These are phyloP conservation scores for Begonia masoniana DNA, from an alignment of 306 rosid species.

Conservation along the genomic window DNA sequence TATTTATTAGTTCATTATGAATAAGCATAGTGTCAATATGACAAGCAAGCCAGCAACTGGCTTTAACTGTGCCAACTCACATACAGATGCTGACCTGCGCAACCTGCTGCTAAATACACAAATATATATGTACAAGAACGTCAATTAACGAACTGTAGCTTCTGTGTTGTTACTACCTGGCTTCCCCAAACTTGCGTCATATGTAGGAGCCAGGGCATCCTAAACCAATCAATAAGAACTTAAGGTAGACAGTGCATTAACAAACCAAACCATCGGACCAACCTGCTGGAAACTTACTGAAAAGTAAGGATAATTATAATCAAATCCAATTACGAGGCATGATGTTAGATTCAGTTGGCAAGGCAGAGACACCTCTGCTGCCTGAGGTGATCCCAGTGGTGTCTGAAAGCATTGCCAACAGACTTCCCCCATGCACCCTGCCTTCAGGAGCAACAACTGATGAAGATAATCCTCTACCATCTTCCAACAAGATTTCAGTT, in stretches of 20 bases:
- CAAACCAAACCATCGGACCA: slow-evolving; percentile 13
- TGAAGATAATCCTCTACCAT: slow-evolving; percentile 18
- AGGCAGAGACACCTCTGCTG: slow-evolving; percentile 14
- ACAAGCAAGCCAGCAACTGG: slow-evolving; percentile 10
- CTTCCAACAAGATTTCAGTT: slow-evolving; percentile 3
- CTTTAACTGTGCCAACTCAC: slow-evolving; percentile 33
- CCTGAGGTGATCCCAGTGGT: slow-evolving; percentile 32
- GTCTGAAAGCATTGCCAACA: slow-evolving; percentile 52
- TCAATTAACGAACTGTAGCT: slow-evolving; percentile 38
- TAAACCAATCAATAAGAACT: slow-evolving; percentile 11
- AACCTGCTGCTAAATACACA: slow-evolving; percentile 1
- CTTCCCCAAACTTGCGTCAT: too few relatives aligned
- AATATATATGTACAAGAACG: slow-evolving; percentile 45
- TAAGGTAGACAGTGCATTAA: slow-evolving; percentile 2
- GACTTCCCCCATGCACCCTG: slow-evolving; percentile 89
- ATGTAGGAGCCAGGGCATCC: slow-evolving; percentile 6
- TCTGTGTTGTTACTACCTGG: slow-evolving; percentile 22
- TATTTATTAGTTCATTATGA: background rate
- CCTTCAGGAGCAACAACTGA: slow-evolving; percentile 56
- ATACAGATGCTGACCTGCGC: slow-evolving; percentile 40
- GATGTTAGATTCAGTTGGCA: slow-evolving; percentile 23
- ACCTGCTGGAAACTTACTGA: slow-evolving; percentile 14
- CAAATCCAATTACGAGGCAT: slow-evolving; percentile 49
- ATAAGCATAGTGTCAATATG: background rate
- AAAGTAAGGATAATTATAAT: slow-evolving; percentile 3